Evolutionary conservation across 139 green algal genomes (phyloP).

Genomic region (Pseudopediastrum boryanum): DNA sequence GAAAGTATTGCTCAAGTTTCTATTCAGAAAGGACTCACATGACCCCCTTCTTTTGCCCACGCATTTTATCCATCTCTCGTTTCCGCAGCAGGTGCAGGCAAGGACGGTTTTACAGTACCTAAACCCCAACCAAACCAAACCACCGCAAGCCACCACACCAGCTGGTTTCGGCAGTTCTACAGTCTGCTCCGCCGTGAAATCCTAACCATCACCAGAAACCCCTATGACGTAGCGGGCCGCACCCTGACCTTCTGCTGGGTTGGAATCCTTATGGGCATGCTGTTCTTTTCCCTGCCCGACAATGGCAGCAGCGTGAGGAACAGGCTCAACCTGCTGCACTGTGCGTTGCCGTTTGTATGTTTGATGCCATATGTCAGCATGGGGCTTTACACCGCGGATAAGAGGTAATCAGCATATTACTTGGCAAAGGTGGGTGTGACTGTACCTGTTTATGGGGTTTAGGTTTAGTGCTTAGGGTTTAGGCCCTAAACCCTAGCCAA

Average conservation of each 20-base stretch:
- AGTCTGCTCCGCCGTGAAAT: conserved; percentile 23
- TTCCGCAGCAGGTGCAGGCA: too few species aligned
- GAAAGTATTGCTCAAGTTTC: too few species aligned
- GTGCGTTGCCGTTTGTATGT: conserved; percentile 5
- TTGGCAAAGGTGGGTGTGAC: conserved; percentile 40
- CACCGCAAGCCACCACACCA: background rate
- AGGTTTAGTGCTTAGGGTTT: too few species aligned
- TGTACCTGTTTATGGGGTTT: too few species aligned
- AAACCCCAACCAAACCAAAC: too few species aligned
- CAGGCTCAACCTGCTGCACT: conserved; percentile 23
- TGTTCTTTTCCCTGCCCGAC: conserved; percentile 44
- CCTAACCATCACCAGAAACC: conserved; percentile 45
- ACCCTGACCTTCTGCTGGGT: conserved; percentile 51
- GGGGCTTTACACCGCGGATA: conserved; percentile 49
- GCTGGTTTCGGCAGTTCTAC: conserved; percentile 25
- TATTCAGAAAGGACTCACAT: too few species aligned
- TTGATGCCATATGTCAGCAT: conserved; percentile 56
- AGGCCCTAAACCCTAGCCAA: too few species aligned
- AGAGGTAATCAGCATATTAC: conserved; percentile 52
- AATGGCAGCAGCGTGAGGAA: background rate
- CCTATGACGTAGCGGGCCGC: conserved; percentile 44
- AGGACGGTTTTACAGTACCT: too few species aligned
- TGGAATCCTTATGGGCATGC: conserved; percentile 44
- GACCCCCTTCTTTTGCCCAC: too few species aligned
- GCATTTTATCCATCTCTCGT: too few species aligned